Evolutionary conservation across 129 eudicot species (phyloP), one percentile per base, ranked within the genome.

Genomic region (Tagetes erecta): DNA sequence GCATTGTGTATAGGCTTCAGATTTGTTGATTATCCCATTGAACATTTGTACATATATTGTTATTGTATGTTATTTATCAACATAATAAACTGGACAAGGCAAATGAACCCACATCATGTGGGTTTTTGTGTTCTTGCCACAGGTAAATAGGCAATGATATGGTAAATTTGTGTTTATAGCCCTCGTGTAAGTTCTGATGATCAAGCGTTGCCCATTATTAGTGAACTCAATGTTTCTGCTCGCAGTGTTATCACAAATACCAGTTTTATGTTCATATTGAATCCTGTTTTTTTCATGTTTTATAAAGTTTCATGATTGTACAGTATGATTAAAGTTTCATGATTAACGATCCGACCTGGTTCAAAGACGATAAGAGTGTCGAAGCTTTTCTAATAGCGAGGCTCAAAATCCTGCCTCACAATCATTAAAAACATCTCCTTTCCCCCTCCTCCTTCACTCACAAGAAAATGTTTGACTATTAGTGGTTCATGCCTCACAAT

Each of bases 41-140:
- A 77, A 35, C 45, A 57, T 3, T 34, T 80, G 86, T 86, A 77
- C 83, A 80, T 76, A 49, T 68, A 13, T 62, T 68, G 1, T 69
- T 8, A 5, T 60, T 67, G 41, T 59, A 57, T 53, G 72, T 52
- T 20, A 38, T 64, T 63, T 57, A 64, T 78, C 65, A 44, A 47
- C 45, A 39, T 1, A 83, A 74, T 78, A 78, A 83, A 78, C 27
- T 73, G 70, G 64, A 64, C 56, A 44, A 57, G 31, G 72, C 38
- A 11, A 51, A 51, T 49, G 60, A 67, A 55, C 50, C 58, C 38
- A 27, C 38, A 14, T 1, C 38, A 46, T 64, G 64, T 64, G 79
- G 64, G 71, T 74, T 72, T 44, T 35, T 63, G 51, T 49, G 13
- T 11, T 74, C 57, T 38, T 49, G 38, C 9, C 13, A 10, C 53